A percentile compares a stretch with the other conserved stretches of the same genome.
Evolutionary conservation across 2,329 filamentous ascomycete genomes (phyloP).

Genomic region (Sporothrix phasma): DNA sequence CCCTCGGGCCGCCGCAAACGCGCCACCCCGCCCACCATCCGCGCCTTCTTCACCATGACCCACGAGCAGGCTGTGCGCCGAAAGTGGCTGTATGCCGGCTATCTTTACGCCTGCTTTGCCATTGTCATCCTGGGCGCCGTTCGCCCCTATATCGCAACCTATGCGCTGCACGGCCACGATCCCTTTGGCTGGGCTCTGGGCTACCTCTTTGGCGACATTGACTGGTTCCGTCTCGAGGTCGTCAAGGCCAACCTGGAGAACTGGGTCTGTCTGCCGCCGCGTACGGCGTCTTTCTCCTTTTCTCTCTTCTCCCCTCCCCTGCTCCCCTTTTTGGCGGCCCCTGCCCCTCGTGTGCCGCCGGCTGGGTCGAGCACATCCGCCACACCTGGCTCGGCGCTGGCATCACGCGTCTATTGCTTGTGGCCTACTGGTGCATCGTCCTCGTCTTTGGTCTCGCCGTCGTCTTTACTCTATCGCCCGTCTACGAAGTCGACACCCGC

Average conservation of each 20-base stretch:
- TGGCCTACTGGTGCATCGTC: conserved; percentile 62
- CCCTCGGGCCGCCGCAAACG: conserved; percentile 57
- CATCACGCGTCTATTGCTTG: conserved; percentile 69
- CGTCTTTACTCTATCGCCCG: conserved; percentile 62
- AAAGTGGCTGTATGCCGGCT: conserved; percentile 76
- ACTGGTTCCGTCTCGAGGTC: conserved; percentile 60
- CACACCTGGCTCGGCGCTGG: conserved; percentile 58
- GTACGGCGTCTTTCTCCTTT: not conserved
- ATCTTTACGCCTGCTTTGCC: conserved; percentile 61
- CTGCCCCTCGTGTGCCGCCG: conserved; percentile 36
- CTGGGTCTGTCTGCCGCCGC: conserved; percentile 64
- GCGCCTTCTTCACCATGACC: conserved; percentile 72
- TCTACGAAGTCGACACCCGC: conserved; percentile 88
- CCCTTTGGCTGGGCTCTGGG: conserved; percentile 88
- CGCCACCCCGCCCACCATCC: conserved; percentile 51
- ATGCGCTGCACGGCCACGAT: conserved; percentile 62
- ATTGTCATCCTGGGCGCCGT: conserved; percentile 60
- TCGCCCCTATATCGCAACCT: conserved; percentile 54
- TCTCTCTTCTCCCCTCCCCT: not conserved
- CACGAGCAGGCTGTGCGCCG: conserved; percentile 62
- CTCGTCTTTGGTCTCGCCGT: conserved; percentile 61
- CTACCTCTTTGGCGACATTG: conserved; percentile 75
- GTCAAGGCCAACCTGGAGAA: conserved; percentile 56
- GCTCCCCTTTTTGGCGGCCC: not conserved
- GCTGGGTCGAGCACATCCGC: conserved; percentile 58